Evolutionary conservation across 108 stramenopile species (phyloP).

Genomic region (Nannochloropsis oceanica): DNA sequence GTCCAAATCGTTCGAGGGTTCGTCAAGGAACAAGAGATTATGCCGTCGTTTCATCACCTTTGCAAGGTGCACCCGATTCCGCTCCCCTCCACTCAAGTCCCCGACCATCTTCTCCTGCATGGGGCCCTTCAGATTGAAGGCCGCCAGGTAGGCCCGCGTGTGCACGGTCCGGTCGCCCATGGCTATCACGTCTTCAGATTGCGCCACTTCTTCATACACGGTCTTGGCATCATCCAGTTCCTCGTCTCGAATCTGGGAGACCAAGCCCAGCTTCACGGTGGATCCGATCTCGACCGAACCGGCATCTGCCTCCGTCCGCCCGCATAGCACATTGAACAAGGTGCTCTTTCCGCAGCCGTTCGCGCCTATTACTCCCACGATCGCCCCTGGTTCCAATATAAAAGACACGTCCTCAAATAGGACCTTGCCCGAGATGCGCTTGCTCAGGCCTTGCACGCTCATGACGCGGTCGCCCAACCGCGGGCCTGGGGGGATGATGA

Average conservation of each 20-base stretch:
- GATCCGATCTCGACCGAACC: constrained; percentile 69
- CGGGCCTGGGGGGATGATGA: constrained; percentile 86
- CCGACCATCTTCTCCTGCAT: constrained; percentile 65
- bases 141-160: constrained; percentile 66
- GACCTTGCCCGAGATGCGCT: constrained; percentile 30
- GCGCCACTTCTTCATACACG: constrained; percentile 71
- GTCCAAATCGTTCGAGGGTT: constrained; percentile 87
- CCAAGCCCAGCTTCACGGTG: constrained; percentile 63
- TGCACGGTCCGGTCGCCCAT: constrained; percentile 39
- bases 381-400: constrained; percentile 61
- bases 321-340: constrained; percentile 67
- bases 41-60: constrained; percentile 61
- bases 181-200: constrained; percentile 10
- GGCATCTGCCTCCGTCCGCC: constrained; percentile 49
- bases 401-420: constrained; percentile 70
- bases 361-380: constrained; percentile 72
- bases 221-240: constrained; percentile 63
- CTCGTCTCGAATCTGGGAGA: constrained; percentile 64
- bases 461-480: constrained; percentile 72
- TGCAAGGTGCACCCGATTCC: constrained; percentile 82
- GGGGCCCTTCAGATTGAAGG: constrained; percentile 77
- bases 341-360: constrained; percentile 69
- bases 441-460: constrained; percentile 44
- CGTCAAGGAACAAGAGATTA: constrained; percentile 66
- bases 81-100: constrained; percentile 73